phyloP scores from a whole-genome alignment of 2,329 filamentous ascomycete genomes.

The Aspergillus tanneri region DNA sequence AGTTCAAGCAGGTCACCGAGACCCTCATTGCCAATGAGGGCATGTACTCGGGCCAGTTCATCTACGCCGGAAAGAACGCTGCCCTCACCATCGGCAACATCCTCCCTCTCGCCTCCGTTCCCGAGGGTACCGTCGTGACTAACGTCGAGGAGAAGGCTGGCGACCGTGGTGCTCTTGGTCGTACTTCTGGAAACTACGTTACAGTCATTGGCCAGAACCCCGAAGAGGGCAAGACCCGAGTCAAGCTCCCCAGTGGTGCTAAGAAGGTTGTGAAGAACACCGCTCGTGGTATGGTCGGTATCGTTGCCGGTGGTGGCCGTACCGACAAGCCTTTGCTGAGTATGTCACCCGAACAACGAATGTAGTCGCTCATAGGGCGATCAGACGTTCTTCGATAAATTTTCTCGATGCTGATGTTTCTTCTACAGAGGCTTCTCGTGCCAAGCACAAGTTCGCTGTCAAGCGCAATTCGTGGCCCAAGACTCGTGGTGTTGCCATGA shows the following conservation, averaged over 20 bases:
- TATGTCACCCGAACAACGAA: slow-evolving; percentile 48
- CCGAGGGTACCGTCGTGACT: slow-evolving; percentile 98
- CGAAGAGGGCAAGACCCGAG: slow-evolving; percentile 98
- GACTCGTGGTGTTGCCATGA: slow-evolving; percentile 99
- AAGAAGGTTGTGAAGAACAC: slow-evolving; percentile 97
- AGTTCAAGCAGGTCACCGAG: slow-evolving; percentile 96
- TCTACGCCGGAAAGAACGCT: slow-evolving; percentile 99
- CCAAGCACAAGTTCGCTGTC: slow-evolving; percentile 99
- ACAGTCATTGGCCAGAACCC: slow-evolving; percentile 97
- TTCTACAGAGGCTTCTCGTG: slow-evolving; percentile 86
- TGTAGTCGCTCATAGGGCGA: too few relatives aligned
- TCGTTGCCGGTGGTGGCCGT: slow-evolving; percentile 97
- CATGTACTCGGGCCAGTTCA: slow-evolving; percentile 99
- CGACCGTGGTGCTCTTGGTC: slow-evolving; percentile 92
- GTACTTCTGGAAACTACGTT: slow-evolving; percentile 99
- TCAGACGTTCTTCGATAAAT: too few relatives aligned
- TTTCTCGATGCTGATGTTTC: slow-evolving; percentile 40
- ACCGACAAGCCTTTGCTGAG: slow-evolving; percentile 99
- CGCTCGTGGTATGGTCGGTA: slow-evolving; percentile 97
- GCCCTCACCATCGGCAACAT: slow-evolving; percentile 95
- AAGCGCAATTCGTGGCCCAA: slow-evolving; percentile 99
- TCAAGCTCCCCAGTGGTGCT: slow-evolving; percentile 98
- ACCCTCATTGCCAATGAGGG: slow-evolving; percentile 99
- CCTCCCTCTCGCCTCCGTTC: slow-evolving; percentile 88
- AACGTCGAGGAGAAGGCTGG: slow-evolving; percentile 99